A percentile compares a stretch with the other conserved stretches of the same genome.
phyloP scores from a whole-genome alignment of 768 basidiomycete genomes.

The Dacryopinax primogenitus region DNA sequence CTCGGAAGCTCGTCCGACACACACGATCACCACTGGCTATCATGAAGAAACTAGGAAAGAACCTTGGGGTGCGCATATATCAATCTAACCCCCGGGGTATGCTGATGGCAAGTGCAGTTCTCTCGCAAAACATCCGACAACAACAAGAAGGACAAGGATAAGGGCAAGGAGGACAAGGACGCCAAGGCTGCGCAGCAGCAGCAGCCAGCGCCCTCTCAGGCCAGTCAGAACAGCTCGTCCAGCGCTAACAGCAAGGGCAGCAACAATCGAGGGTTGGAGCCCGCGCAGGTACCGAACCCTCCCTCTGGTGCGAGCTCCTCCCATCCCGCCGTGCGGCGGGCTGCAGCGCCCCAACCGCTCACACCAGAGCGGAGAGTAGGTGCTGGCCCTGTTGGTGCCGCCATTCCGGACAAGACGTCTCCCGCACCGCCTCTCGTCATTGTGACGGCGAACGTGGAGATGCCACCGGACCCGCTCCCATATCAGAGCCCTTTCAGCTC shows the following conservation, averaged over 20 bases:
- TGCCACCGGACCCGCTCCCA: constrained; percentile 39
- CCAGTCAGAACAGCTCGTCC: constrained; percentile 38
- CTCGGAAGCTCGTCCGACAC: constrained; percentile 2
- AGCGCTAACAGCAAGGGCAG: constrained; percentile 13
- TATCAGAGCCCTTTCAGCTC: constrained; percentile 5
- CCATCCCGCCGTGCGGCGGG: constrained; percentile 7
- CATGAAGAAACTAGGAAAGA: constrained; percentile 8
- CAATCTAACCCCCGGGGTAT: neutral
- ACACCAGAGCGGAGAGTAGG: constrained; percentile 44
- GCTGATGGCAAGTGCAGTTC: neutral
- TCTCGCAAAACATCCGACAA: neutral
- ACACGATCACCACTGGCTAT: constrained; percentile 1
- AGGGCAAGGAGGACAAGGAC: constrained; percentile 4
- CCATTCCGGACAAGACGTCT: constrained; percentile 28
- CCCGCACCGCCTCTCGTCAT: constrained; percentile 74
- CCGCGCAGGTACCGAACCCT: neutral
- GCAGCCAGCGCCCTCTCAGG: constrained; percentile 37
- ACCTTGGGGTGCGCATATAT: neutral
- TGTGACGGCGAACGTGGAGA: constrained; percentile 51
- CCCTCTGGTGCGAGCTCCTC: constrained; percentile 8
- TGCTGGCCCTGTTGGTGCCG: constrained; percentile 30
- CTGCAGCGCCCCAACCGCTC: constrained; percentile 28
- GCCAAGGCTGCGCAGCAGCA: constrained; percentile 19
- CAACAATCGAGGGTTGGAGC: neutral
- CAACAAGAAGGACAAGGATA: constrained; percentile 7